Conservation (phyloP, 2,329 filamentous ascomycete species). For the Elsinoe ampelina region DNA sequence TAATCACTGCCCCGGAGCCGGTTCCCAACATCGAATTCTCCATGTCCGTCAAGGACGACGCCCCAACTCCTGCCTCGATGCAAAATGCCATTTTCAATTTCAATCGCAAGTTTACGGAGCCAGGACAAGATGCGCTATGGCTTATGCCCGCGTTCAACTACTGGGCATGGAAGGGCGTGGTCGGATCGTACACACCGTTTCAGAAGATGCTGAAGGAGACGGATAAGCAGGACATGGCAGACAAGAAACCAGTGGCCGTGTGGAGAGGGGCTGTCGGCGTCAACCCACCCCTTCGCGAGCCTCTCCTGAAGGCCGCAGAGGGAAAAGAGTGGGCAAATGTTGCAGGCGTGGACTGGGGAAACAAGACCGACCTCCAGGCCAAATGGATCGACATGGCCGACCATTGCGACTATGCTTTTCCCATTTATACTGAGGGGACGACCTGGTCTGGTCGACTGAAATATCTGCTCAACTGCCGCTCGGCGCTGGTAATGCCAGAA, state of each 20-base stretch:
- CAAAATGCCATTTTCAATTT: slow-evolving; percentile 20
- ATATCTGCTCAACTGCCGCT: slow-evolving; percentile 24
- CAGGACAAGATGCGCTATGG: slow-evolving; percentile 35
- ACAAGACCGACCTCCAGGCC: slow-evolving; percentile 5
- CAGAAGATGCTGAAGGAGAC: slow-evolving; percentile 1
- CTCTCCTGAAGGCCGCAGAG: slow-evolving; percentile 23
- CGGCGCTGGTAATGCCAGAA: slow-evolving; percentile 22
- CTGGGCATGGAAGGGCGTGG: slow-evolving; percentile 34
- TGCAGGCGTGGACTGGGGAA: slow-evolving; percentile 19
- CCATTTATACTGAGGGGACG: slow-evolving; percentile 24
- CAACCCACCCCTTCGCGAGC: slow-evolving; percentile 22
- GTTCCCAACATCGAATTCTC: slow-evolving; percentile 46
- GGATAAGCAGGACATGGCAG: background rate
- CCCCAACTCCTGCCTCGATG: background rate
- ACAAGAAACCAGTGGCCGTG: slow-evolving; percentile 18
- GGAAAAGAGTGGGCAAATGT: slow-evolving; percentile 31
- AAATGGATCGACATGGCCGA: slow-evolving; percentile 16
- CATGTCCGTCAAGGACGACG: slow-evolving; percentile 37
- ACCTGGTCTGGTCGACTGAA: slow-evolving; percentile 24
- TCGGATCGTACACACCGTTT: background rate
- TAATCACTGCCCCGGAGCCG: slow-evolving; percentile 30
- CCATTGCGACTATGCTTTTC: slow-evolving; percentile 22
- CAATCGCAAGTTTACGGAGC: slow-evolving; percentile 19
- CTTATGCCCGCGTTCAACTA: slow-evolving; percentile 45
- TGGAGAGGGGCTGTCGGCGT: slow-evolving; percentile 26